These are phyloP conservation scores for Penicillium palitans DNA, from an alignment of 2,329 filamentous ascomycete species.

Conservation along the genomic window DNA sequence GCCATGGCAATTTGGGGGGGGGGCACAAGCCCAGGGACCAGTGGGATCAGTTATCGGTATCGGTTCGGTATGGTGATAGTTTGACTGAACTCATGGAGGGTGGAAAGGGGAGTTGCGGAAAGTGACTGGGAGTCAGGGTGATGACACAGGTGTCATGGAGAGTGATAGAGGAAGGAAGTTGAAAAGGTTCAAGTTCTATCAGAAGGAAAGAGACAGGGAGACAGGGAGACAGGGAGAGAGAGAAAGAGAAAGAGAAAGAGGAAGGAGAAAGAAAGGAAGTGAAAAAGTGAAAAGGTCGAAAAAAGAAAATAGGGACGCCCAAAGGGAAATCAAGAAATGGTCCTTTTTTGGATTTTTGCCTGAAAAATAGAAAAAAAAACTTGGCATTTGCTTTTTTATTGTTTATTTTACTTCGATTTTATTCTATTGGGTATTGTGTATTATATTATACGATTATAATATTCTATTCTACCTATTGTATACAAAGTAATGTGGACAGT, in stretches of 20 bases:
- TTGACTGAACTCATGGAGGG: constrained; percentile 32
- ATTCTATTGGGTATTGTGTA: not conserved
- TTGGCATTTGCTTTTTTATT: constrained; percentile 9
- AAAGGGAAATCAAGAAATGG: not conserved
- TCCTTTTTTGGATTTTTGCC: constrained; percentile 1
- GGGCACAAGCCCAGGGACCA: constrained; percentile 14
- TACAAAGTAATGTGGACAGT: not conserved
- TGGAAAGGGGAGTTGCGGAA: constrained; percentile 1
- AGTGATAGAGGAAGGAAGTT: not conserved
- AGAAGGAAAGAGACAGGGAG: constrained; percentile 14
- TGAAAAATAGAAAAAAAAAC: constrained; percentile 14
- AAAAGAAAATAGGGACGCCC: not conserved
- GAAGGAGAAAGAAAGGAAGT: constrained; percentile 9
- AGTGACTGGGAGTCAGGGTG: not conserved
- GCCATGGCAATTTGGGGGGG: constrained; percentile 57
- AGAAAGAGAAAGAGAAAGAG: constrained; percentile 12
- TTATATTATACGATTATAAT: not conserved
- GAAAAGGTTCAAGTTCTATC: constrained; percentile 4
- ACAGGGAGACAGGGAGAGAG: constrained; percentile 13
- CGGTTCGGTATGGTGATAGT: constrained; percentile 16
- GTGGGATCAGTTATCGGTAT: constrained; percentile 24
- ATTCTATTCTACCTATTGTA: not conserved
- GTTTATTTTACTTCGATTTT: not conserved
- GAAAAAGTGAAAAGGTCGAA: constrained; percentile 4
- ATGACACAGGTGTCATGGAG: not conserved